Base-by-base conservation (phyloP, 768 basidiomycete genomes). In the Boletus vermiculosoides region DNA sequence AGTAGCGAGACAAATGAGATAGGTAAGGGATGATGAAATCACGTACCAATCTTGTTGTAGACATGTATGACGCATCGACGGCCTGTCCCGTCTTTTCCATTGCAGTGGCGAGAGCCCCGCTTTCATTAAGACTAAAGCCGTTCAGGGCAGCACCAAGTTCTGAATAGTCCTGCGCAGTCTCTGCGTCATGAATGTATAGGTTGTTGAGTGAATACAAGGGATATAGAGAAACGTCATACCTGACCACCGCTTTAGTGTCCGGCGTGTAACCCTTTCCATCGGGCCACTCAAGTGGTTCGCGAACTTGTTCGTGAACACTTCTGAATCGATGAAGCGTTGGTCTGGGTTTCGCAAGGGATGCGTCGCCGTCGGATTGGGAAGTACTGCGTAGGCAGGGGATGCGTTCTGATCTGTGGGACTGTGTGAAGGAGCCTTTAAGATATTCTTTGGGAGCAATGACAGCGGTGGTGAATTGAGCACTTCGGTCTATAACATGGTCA, bases 51-150 rank as follows among this genome's bases (percentile, higher is more conserved):
- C 85, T 85, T 31, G 92, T 89, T 23, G 97, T 97, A 7, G 92
- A 90, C 74, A 98, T 84, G 71, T 94, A 98, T 11, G 93, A 96
- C 4, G 89, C 81, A 73, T 99, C 97, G 45, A 94, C 84, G 16
- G 97, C 97, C 72, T 98, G 96, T 1, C 97, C 97, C 1, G 94
- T 94, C 76, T 92, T 95, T 77, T 99, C 97, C 59, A 98, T 84
- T 10, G 96, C 91, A 55, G 81, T 73, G n/a, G 92, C 84, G 22
- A 96, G 75, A 36, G 78, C 75, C 2, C 84, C 85, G 33, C 72
- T 79, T 78, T 97, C 93, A 63, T 91, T 95, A 59, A 97, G 76
- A 70, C 94, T 94, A 70, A 92, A 97, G 1, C 92, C 94, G 68
- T 98, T 98, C 63, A 96, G 77, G 13, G 89, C 85, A 20, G 92